Base-by-base conservation (phyloP, 2,329 filamentous ascomycete genomes). In the Arthrobotrys sphaeroides region DNA sequence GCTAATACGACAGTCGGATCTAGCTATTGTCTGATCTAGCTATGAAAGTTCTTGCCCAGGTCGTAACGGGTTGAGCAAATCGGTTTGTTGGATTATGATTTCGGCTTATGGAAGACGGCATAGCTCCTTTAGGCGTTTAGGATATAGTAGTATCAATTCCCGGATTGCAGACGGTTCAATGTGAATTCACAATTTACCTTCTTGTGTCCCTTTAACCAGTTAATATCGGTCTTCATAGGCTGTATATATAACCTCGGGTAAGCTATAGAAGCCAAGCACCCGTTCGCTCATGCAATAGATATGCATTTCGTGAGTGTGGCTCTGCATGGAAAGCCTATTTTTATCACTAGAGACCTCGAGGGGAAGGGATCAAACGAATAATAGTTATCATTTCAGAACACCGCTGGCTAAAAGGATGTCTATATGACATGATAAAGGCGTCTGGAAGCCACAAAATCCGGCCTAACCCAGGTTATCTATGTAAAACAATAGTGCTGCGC, bases 1-100 rank as follows among this genome's bases (percentile, higher is more conserved):
- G 24, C 59, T 73, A 47, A 57, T 47, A 47, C 33, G 61, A 47
- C 47, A n/a, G 26, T 53, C 12, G 13, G 26, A 5, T 69, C 40
- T 64, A 79, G 79, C 62, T 80, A 28, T 77, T 80, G 53, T 79
- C 78, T 28, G 76, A 80, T 24, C 60, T 80, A 38, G 78, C 78
- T 24, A 72, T 78, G 57, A 80, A 79, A 51, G 76, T 80, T 13
- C 68, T 80, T 9, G 75, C 79, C 49, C 79, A 80, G 57, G 77
- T 78, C 20, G 73, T 80, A 9, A 70, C 73, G 9, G 55, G 40
- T 42, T 75, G 45, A 18, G 18, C 12, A 5, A 9, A 3, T 13
- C 1, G n/a, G 20, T 26, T 53, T 53, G 22, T 12, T 9, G 12
- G 12, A 7, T 6, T 5, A 28, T 12, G 16, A 43, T 43, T 43